Conservation (phyloP, 495 filamentous ascomycete species). For the Neurospora africana region DNA sequence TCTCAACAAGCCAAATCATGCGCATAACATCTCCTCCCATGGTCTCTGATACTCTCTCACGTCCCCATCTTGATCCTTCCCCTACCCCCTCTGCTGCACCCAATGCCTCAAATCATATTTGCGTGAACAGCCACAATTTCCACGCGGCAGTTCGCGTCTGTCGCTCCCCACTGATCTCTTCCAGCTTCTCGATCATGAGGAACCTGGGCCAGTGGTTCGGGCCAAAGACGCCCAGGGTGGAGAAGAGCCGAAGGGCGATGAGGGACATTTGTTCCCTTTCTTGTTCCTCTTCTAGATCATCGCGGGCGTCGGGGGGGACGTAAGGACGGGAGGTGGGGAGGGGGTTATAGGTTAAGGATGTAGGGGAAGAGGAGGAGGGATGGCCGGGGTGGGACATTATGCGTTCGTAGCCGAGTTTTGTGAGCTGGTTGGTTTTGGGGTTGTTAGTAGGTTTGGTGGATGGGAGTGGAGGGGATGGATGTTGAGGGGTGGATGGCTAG, state of each 20-base stretch:
- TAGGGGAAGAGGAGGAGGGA: not conserved
- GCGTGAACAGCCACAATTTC: not conserved
- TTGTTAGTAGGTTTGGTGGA: not conserved
- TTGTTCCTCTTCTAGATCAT: not conserved
- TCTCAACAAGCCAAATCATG: not conserved
- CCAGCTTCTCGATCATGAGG: constrained; percentile 1
- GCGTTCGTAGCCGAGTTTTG: constrained; percentile 8
- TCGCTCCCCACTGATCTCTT: not conserved
- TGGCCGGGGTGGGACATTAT: constrained; percentile 1
- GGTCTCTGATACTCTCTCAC: not conserved
- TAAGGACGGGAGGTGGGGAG: not conserved
- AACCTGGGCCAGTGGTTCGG: constrained; percentile 6
- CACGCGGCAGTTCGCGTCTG: not conserved
- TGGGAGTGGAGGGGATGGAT: not conserved
- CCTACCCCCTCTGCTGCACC: not conserved
- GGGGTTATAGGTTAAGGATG: not conserved
- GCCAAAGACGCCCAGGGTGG: constrained; percentile 2
- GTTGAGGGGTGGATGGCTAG: not conserved
- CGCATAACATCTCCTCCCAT: not conserved
- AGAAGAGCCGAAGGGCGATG: constrained; percentile 1
- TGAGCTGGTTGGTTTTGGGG: not conserved
- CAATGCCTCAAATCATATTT: not conserved
- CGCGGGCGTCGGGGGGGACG: not conserved
- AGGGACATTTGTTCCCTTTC: constrained; percentile 2
- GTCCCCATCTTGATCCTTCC: not conserved